These are phyloP conservation scores for Vanderwaltozyma verrucispora DNA, from an alignment of 805 yeast species.

Conservation along the genomic window DNA sequence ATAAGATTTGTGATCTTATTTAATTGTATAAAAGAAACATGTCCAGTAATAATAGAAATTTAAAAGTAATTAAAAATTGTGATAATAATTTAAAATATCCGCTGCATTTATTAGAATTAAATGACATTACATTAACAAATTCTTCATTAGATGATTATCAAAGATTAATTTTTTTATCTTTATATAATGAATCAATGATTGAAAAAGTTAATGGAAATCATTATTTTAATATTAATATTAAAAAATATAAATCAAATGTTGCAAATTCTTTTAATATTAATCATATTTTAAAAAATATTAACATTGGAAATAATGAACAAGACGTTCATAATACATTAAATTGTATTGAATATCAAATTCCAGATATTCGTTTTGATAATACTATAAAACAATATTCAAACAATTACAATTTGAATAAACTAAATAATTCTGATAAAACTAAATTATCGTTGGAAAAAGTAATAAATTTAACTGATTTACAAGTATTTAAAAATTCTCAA, in stretches of 20 bases:
- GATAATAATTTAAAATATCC: slow-evolving; percentile 5
- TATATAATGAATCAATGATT: not conserved
- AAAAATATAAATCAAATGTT: slow-evolving; percentile 16
- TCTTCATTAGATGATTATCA: slow-evolving; percentile 27
- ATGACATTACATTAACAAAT: slow-evolving; percentile 11
- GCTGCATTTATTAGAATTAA: slow-evolving; percentile 9
- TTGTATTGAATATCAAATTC: slow-evolving; percentile 23
- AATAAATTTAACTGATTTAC: not conserved
- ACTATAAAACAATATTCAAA: not conserved
- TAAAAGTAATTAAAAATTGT: not conserved
- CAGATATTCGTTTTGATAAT: not conserved
- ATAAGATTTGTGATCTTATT: no score
- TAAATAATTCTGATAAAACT: no score
- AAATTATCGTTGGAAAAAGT: not conserved
- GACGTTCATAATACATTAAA: not conserved
- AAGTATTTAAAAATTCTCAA: not conserved
- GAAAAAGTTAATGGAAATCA: not conserved
- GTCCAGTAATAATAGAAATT: no score
- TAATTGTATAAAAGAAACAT: no score
- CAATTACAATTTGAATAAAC: not conserved
- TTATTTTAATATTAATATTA: slow-evolving; percentile 7
- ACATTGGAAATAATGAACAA: no score
- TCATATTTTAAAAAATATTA: not conserved
- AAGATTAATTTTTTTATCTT: slow-evolving; percentile 15
- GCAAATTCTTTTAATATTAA: slow-evolving; percentile 7